phyloP scores from a whole-genome alignment of 768 basidiomycete species.

The Harrya chromipes region DNA sequence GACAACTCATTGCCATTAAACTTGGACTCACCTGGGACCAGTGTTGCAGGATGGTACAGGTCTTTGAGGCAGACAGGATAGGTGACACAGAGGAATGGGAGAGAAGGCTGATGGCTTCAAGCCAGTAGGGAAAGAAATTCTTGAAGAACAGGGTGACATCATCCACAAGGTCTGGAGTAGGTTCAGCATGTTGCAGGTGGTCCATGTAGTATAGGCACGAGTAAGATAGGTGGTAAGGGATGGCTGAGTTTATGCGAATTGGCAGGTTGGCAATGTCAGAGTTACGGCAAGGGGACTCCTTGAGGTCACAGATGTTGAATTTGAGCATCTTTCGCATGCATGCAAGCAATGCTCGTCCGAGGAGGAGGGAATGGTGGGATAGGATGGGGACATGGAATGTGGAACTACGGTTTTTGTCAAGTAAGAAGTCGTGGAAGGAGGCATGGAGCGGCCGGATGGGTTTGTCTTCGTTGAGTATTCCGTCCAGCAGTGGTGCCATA shows the following conservation, averaged over 20 bases:
- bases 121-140: conserved; percentile 1
- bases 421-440: too few relatives aligned
- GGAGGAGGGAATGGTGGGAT: not conserved
- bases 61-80: not conserved
- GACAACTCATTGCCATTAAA: too few relatives aligned
- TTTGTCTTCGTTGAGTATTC: too few relatives aligned
- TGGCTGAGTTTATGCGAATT: not conserved
- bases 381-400: not conserved
- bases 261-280: not conserved
- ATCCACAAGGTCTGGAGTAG: not conserved
- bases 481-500: too few relatives aligned
- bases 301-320: conserved; percentile 7
- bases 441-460: too few relatives aligned
- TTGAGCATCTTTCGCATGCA: conserved; percentile 1
- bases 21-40: not conserved
- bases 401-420: not conserved
- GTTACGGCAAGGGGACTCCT: not conserved
- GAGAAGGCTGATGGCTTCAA: not conserved
- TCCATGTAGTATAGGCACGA: conserved; percentile 1
- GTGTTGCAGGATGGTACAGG: not conserved
- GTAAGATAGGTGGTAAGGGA: not conserved
- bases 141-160: conserved; percentile 3
- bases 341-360: not conserved
- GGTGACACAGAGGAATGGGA: not conserved
- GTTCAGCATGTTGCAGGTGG: not conserved